Conservation (phyloP, 169 alveolate species). For the Theileria equi region DNA sequence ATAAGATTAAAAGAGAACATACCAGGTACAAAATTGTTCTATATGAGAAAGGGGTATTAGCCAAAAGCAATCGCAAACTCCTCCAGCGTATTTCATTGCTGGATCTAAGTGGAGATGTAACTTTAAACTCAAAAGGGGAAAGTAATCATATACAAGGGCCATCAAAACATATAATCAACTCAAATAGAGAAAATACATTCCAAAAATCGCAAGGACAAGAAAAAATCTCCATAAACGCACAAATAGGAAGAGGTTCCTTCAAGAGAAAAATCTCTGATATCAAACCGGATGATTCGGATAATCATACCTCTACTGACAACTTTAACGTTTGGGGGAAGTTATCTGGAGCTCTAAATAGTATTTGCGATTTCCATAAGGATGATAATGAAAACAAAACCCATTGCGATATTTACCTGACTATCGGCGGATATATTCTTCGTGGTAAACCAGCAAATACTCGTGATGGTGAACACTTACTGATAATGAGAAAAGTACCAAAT, state of each 20-base stretch:
- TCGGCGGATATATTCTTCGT: conserved; percentile 23
- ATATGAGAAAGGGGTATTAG: not conserved
- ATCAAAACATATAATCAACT: not conserved
- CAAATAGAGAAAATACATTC: not conserved
- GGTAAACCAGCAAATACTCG: conserved; percentile 9
- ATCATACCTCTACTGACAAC: not conserved
- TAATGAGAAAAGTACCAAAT: conserved; percentile 30
- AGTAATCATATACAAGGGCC: not conserved
- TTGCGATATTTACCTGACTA: conserved; percentile 4
- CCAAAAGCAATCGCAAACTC: not conserved
- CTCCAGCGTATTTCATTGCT: conserved; percentile 5
- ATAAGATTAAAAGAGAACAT: not conserved
- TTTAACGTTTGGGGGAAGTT: conserved; percentile 29
- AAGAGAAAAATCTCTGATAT: not conserved
- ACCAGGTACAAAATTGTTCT: conserved; percentile 25
- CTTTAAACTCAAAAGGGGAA: not conserved
- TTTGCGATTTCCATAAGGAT: not conserved
- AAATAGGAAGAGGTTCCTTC: not conserved
- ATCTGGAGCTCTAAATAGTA: not conserved
- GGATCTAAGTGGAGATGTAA: conserved; percentile 31
- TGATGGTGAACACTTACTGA: conserved; percentile 4
- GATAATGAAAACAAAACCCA: not conserved
- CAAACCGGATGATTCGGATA: not conserved
- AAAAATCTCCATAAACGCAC: not conserved
- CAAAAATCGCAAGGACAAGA: not conserved